Conservation (phyloP, 2,329 filamentous ascomycete genomes). For the Albifimbria verrucaria region DNA sequence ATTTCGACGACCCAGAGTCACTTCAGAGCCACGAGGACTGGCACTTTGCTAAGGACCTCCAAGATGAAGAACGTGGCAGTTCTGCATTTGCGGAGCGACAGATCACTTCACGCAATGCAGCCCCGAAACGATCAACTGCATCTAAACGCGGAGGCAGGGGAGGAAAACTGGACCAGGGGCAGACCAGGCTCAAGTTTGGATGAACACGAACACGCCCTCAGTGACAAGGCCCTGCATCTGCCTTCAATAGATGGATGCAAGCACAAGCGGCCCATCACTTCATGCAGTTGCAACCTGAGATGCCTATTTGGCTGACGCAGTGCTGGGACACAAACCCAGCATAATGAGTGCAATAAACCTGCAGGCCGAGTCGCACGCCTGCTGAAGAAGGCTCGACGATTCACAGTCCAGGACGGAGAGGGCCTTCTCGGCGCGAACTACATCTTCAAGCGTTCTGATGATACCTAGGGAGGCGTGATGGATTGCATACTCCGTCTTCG, state of each 20-base stretch:
- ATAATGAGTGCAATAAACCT: not conserved
- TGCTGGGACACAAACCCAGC: not conserved
- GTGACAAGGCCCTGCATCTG: not conserved
- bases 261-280: not conserved
- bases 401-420: not conserved
- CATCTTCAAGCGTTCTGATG: no score
- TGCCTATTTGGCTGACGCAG: not conserved
- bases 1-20: conserved; percentile 55
- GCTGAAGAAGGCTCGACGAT: not conserved
- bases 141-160: conserved; percentile 38
- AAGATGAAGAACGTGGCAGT: conserved; percentile 57
- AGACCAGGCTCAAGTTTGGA: conserved; percentile 59
- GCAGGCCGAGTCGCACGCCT: not conserved
- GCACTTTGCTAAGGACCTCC: conserved; percentile 88
- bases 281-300: not conserved
- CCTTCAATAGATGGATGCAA: not conserved
- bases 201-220: conserved; percentile 26
- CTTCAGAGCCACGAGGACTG: conserved; percentile 82
- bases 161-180: conserved; percentile 50
- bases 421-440: no score
- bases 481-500: no score
- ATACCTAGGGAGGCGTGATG: no score
- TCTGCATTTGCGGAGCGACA: conserved; percentile 39
- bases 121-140: conserved; percentile 28
- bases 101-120: conserved; percentile 25